Evolutionary conservation across 495 filamentous ascomycete genomes (phyloP).

Genomic region (Talaromyces thailandensis): DNA sequence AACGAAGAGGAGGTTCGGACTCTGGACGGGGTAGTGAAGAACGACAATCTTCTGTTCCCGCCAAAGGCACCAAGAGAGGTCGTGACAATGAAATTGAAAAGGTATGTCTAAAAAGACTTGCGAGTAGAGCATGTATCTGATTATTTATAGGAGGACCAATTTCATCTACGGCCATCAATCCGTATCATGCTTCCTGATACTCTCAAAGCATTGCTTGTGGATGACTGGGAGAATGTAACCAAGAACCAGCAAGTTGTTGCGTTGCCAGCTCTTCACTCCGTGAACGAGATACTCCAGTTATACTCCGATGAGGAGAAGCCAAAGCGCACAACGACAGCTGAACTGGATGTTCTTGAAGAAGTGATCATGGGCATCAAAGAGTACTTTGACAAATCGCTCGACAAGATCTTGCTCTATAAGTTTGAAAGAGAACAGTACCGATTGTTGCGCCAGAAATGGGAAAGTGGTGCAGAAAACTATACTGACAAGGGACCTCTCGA

Average conservation of each 20-base stretch:
- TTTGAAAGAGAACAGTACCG: slow-evolving; percentile 85
- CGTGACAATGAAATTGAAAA: slow-evolving; percentile 81
- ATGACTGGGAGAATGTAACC: slow-evolving; percentile 98
- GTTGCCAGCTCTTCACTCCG: slow-evolving; percentile 66
- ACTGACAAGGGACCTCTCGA: slow-evolving; percentile 60
- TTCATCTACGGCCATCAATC: slow-evolving; percentile 68
- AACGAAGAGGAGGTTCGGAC: slow-evolving; percentile 62
- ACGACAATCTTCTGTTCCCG: slow-evolving; percentile 57
- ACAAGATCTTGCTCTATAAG: slow-evolving; percentile 80
- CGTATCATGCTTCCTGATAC: slow-evolving; percentile 74
- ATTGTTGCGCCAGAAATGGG: slow-evolving; percentile 57
- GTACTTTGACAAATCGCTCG: slow-evolving; percentile 84
- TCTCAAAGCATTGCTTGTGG: slow-evolving; percentile 82
- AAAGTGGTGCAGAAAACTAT: slow-evolving; percentile 42
- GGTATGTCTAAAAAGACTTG: slow-evolving; percentile 45
- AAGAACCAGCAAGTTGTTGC: slow-evolving; percentile 84
- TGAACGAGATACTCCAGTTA: slow-evolving; percentile 67
- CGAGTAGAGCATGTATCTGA: not conserved
- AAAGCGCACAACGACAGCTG: slow-evolving; percentile 54
- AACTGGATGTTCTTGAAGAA: slow-evolving; percentile 80
- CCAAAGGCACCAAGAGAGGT: slow-evolving; percentile 57
- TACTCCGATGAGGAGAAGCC: slow-evolving; percentile 62
- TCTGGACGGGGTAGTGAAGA: slow-evolving; percentile 84
- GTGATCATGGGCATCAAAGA: slow-evolving; percentile 72
- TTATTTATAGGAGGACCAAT: slow-evolving; percentile 66